Base-by-base conservation (phyloP, 805 yeast genomes). In the Lachancea fermentati region DNA sequence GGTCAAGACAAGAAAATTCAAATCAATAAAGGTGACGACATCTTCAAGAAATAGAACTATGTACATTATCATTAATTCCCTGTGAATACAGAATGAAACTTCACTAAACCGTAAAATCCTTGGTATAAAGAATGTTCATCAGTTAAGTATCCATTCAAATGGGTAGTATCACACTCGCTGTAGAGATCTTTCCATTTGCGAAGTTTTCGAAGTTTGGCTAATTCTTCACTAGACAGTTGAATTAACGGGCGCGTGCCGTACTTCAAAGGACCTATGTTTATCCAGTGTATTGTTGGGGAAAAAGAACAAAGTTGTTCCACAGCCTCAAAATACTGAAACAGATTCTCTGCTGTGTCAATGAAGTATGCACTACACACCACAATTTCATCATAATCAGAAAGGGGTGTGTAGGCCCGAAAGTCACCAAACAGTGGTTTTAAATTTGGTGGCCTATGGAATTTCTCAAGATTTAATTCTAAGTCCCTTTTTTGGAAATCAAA, bases 1-100 rank as follows among this genome's bases (percentile, higher is more conserved):
- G 98, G 97, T 49, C 83, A 83, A 62, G 97, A 89, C 65, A 93
- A 91, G 63, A 83, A 85, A 69, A 71, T 93, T 42, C 97, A 91
- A 66, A 81, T 93, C 48, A 88, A 86, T 61, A 64, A 65, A 36
- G 74, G 67, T 45, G 65, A 61, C 44, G 54, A 60, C 34, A 60
- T 61, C 29, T 58, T 61, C 33, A 56, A 54, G 46, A 45, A 42
- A 25, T 48, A 46, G 34, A 14, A 19, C 29, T 14, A 30, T 19
- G 40, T 41, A 38, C n/a, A n/a, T n/a, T n/a, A n/a, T n/a, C 30
- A 32, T 34, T 36, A 32, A 15, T 30, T 34, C 15, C 43, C 38
- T 15, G 32, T 28, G 33, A 41, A 46, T 19, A 37, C 43, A 3
- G 59, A 43, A 41, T 61, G 65, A 30, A 57, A 59, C 36, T 72